Conservation (phyloP, 805 yeast genomes). For the Saccharomyces jurei region DNA sequence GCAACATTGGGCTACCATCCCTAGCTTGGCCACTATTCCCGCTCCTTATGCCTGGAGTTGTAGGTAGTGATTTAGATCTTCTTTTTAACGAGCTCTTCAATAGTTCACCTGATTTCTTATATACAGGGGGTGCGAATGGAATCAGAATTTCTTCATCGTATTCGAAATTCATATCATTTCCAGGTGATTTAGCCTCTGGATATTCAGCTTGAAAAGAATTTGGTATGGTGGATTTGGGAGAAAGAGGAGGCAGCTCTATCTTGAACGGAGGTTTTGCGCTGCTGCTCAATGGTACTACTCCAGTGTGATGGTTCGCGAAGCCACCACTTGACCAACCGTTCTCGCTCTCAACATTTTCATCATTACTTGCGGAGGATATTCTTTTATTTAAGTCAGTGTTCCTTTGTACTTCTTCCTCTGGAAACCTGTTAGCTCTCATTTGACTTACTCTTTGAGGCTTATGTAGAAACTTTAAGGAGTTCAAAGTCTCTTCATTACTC, state of each 20-base stretch:
- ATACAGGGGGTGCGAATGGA: constrained; percentile 33
- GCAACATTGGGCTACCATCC: constrained; percentile 21
- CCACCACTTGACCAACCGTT: background rate
- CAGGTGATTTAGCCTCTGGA: constrained; percentile 2
- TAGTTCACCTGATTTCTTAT: constrained; percentile 85
- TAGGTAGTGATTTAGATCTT: constrained; percentile 39
- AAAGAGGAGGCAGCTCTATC: constrained; percentile 13
- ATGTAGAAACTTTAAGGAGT: constrained; percentile 22
- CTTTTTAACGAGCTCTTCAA: constrained; percentile 34
- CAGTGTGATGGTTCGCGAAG: background rate
- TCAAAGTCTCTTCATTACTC: background rate
- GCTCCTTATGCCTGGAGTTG: constrained; percentile 15
- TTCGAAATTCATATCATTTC: background rate
- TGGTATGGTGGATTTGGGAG: constrained; percentile 8
- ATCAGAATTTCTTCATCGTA: constrained; percentile 10
- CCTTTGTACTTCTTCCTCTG: constrained; percentile 24
- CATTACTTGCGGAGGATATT: background rate
- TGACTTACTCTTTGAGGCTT: constrained; percentile 24
- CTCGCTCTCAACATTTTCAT: background rate
- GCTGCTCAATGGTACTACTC: background rate
- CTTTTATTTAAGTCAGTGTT: constrained; percentile 26
- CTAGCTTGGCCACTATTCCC: background rate
- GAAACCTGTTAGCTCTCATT: constrained; percentile 11
- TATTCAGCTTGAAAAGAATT: background rate
- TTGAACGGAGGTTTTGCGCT: constrained; percentile 18